phyloP scores from a whole-genome alignment of 2,329 filamentous ascomycete genomes.

The Drechslera avenae region DNA sequence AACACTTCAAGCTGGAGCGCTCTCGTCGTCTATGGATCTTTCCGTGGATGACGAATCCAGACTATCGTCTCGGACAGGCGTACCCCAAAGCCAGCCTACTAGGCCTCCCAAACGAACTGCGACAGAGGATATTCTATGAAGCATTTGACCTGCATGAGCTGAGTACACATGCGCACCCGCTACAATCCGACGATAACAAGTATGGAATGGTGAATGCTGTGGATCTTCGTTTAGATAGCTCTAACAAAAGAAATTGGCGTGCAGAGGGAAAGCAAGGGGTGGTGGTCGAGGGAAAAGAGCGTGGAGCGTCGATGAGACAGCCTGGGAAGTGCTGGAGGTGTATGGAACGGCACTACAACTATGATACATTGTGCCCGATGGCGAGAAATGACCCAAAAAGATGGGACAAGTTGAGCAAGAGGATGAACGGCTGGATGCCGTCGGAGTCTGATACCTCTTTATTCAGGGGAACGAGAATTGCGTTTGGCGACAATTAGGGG shows the following conservation, averaged over 20 bases:
- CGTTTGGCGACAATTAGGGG: conserved; percentile 12
- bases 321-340: conserved; percentile 22
- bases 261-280: neutral
- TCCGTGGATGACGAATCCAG: conserved; percentile 12
- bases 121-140: conserved; percentile 17
- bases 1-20: conserved; percentile 1
- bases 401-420: conserved; percentile 17
- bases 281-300: neutral
- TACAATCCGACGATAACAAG: too few relatives aligned
- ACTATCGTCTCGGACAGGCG: neutral
- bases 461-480: conserved; percentile 2
- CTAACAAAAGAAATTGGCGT: too few relatives aligned
- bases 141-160: neutral
- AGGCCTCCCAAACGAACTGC: conserved; percentile 21
- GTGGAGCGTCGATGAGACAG: neutral
- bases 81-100: conserved; percentile 15
- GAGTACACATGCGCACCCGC: neutral
- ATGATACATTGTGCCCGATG: conserved; percentile 15
- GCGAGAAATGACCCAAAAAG: neutral
- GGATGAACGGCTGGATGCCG: neutral
- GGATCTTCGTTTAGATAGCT: too few relatives aligned
- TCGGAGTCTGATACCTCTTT: neutral
- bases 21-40: conserved; percentile 3
- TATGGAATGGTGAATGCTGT: too few relatives aligned
- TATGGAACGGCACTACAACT: conserved; percentile 14